phyloP scores from a whole-genome alignment of 345 rosid genomes.

The Gossypium turneri region DNA sequence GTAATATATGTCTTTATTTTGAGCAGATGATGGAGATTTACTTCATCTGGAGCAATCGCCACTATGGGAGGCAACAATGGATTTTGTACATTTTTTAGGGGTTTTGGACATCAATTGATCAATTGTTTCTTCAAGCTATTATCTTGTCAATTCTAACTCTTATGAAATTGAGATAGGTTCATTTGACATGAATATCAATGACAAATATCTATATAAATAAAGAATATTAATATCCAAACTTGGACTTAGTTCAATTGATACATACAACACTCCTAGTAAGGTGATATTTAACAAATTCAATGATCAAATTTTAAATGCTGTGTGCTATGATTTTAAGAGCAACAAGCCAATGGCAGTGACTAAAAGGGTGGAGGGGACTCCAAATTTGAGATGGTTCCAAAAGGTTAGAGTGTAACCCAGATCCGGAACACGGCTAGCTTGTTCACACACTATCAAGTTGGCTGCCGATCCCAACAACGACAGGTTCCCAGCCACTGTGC shows the following conservation, averaged over 20 bases:
- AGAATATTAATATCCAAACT: background rate
- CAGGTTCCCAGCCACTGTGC: constrained; percentile 78
- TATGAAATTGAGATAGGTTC: background rate
- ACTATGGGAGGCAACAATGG: background rate
- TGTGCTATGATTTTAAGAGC: background rate
- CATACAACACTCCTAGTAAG: background rate
- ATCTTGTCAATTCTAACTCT: background rate
- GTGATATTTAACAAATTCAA: background rate
- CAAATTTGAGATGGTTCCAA: constrained; percentile 65
- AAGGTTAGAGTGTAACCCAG: constrained; percentile 57
- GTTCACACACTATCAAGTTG: constrained; percentile 80
- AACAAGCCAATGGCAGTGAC: constrained; percentile 55
- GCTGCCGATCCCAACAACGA: constrained; percentile 83
- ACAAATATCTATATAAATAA: background rate
- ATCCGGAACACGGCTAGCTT: constrained; percentile 52
- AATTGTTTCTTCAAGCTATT: background rate
- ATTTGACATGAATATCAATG: no score
- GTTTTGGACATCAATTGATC: background rate
- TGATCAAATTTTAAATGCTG: background rate
- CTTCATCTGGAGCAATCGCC: background rate
- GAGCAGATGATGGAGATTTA: background rate
- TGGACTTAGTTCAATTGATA: background rate
- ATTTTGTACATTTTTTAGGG: background rate
- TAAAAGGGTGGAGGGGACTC: constrained; percentile 66
- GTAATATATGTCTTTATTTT: background rate